Evolutionary conservation across 768 basidiomycete genomes (phyloP), one percentile per base, ranked within the genome.

Genomic region (Amyloporia xantha): DNA sequence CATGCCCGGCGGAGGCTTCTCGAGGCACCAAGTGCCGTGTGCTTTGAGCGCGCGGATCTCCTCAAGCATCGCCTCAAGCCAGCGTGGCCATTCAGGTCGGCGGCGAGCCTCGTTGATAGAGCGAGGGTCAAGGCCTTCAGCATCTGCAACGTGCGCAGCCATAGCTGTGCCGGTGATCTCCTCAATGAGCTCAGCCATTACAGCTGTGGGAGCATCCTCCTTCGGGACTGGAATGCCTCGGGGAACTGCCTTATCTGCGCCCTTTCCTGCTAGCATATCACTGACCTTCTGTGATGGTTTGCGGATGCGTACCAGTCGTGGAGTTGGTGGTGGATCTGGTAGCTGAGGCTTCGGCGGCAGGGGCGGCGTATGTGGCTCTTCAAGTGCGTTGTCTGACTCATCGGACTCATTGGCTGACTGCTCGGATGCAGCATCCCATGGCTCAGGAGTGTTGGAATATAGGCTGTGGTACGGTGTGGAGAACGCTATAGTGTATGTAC

Each of bases 51-150:
- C 21, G 17, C 28, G 36, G 11, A 52, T 11, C 38, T 52, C 50
- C 17, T 52, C 46, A 2, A 38, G 17, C 25, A 52, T 52, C 17
- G 50, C 50, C 30, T 47, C 50, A 27, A 39, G 19, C 52, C 48
- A 50, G 15, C 39, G 36, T 3, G 24, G 44, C 50, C 50, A 45
- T n/a, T 46, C 44, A 4, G 50, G 50, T 5, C 50, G 21, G 26
- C 36, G 35, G 12, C 17, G 35, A 26, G 50, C 50, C 21, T 51
- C 50, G 3, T 42, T 25, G 7, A 45, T 6, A 5, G 44, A 27
- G n/a, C 42, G 38, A 7, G 50, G 50, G 24, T 51, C 44, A 7
- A 51, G n/a, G 5, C 50, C 50, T 33, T 50, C 42, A 9, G 24
- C 43, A 17, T 50, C 43, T 2, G 49, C 41, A 27, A 38, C 42